Evolutionary conservation across 192 early-diverging fungal species (phyloP), one percentile per base, ranked within the genome.

Genomic region (Coemansia sp.): DNA sequence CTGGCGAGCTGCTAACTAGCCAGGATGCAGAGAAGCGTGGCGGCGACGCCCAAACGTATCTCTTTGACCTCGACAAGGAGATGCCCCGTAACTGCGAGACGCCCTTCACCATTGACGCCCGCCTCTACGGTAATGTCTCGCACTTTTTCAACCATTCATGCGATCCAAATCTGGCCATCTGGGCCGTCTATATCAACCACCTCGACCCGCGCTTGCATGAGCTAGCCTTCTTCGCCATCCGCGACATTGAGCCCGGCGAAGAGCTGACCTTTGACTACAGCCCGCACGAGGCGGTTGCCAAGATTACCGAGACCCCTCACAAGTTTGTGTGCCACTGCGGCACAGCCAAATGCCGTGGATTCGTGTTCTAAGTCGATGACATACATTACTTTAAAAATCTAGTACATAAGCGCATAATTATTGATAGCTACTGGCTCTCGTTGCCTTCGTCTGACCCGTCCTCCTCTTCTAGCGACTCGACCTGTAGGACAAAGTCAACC

Each of bases 81-180:
- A 75, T 88, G 5, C 85, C 90, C 61, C 87, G 91, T 59, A 94
- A 93, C 70, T 91, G 94, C 46, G 93, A 94, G 65, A 89, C 95
- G 89, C 87, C 85, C 53, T 82, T 94, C 20, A 91, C 94, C 53
- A 92, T 99, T 53, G 97, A 99, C 65, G 97, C 97, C 4, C 89
- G 88, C 6, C 82, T 85, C 42, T 92, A 89, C 48, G 97, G 97
- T n/a, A 95, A 94, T 67, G 83, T 94, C 16, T 92, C 95, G 11
- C 87, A 95, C 26, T 99, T 99, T 71, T 95, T 99, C 77, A 99
- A 99, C 79, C 97, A 99, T 77, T 93, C 91, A 46, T 99, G 97
- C 76, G 85, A 87, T 23, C 95, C 97, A 7, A 99, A 99, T 60
- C 92, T 94, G 70, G 70, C 34, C 23, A 76, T 76, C 51, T 64